These are phyloP conservation scores for Polytrichum formosum DNA, from an alignment of 225 moss, liverwort and hornwort species.

Conservation along the genomic window DNA sequence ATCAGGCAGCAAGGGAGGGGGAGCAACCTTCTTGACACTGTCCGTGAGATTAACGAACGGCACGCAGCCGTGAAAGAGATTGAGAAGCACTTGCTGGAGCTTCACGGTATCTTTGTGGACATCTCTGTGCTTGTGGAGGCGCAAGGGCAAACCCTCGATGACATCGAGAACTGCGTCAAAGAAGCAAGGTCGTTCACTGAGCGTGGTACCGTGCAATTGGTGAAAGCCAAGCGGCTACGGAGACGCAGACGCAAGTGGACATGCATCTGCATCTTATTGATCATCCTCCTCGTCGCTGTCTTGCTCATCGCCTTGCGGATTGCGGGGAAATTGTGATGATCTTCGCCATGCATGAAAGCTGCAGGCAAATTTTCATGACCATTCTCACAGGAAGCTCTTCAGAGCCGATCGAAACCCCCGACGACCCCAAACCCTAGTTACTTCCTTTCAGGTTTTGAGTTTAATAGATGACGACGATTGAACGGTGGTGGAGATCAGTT, in stretches of 20 bases:
- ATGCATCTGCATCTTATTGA: constrained; percentile 24
- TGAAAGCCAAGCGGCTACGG: constrained; percentile 36
- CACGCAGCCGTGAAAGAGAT: constrained; percentile 58
- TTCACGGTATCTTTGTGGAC: constrained; percentile 56
- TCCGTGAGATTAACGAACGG: constrained; percentile 52
- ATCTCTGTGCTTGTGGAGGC: constrained; percentile 52
- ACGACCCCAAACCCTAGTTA: no score
- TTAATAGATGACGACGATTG: no score
- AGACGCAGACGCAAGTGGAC: constrained; percentile 47
- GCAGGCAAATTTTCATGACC: no score
- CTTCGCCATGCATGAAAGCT: no score
- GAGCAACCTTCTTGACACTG: constrained; percentile 52
- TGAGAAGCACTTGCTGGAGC: constrained; percentile 46
- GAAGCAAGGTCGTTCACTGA: constrained; percentile 44
- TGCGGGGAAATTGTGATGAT: no score
- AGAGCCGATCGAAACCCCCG: no score
- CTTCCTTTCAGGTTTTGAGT: no score
- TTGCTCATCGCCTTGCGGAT: constrained; percentile 20
- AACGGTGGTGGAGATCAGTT: no score
- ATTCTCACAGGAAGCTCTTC: no score
- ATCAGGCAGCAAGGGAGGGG: constrained; percentile 55
- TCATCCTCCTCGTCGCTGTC: constrained; percentile 29
- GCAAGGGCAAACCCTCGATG: constrained; percentile 46
- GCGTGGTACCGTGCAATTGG: constrained; percentile 35
- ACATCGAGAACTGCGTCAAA: constrained; percentile 48